These are phyloP conservation scores for Xylariales sp. DNA, from an alignment of 2,329 filamentous ascomycete genomes.

Conservation along the genomic window DNA sequence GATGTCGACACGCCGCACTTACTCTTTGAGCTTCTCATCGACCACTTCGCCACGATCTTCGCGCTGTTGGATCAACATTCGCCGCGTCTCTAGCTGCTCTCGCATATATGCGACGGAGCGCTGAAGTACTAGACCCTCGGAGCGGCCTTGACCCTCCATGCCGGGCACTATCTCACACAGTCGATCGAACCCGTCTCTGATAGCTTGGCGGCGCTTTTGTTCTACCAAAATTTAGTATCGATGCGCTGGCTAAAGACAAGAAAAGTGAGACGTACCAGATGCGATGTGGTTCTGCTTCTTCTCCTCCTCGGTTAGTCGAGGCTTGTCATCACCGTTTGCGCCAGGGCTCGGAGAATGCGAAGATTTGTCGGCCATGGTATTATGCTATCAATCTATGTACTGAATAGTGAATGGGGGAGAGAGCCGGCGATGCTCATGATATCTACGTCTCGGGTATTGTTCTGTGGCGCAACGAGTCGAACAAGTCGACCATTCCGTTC, in stretches of 20 bases:
- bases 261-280: slow-evolving; percentile 35
- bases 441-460: background rate
- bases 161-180: slow-evolving; percentile 77
- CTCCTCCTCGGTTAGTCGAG: slow-evolving; percentile 47
- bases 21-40: slow-evolving; percentile 40
- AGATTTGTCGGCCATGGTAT: slow-evolving; percentile 19
- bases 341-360: slow-evolving; percentile 19
- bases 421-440: too few species aligned
- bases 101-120: slow-evolving; percentile 63
- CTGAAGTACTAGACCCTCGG: slow-evolving; percentile 78
- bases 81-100: slow-evolving; percentile 54
- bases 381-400: too few species aligned
- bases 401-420: too few species aligned
- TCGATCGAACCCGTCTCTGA: slow-evolving; percentile 78
- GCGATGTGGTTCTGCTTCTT: slow-evolving; percentile 54
- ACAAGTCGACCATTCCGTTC: background rate
- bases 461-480: background rate
- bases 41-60: slow-evolving; percentile 50
- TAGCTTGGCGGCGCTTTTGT: slow-evolving; percentile 64
- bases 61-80: slow-evolving; percentile 52
- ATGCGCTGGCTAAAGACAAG: background rate
- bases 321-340: slow-evolving; percentile 36
- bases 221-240: slow-evolving; percentile 24
- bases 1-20: too few species aligned
- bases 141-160: slow-evolving; percentile 75